Conservation (phyloP, 2,329 filamentous ascomycete genomes). For the Sporothrix luriei region DNA sequence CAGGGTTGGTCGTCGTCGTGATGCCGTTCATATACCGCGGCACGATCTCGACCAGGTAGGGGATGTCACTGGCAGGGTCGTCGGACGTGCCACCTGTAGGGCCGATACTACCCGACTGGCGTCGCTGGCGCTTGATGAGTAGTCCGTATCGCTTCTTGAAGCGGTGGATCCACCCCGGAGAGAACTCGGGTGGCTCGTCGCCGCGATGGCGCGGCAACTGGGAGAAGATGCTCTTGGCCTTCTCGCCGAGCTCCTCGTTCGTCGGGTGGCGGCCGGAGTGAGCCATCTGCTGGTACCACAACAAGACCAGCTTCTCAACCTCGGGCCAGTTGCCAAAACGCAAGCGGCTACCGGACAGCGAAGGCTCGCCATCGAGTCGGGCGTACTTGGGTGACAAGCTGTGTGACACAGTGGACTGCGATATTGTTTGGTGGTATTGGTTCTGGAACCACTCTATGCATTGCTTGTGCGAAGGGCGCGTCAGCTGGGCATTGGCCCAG, state of each 20-base stretch:
- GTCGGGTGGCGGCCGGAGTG: constrained; percentile 59
- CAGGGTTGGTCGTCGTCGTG: constrained; percentile 60
- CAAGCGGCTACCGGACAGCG: constrained; percentile 63
- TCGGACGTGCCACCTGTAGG: constrained; percentile 49
- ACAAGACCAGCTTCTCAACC: constrained; percentile 60
- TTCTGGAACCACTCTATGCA: constrained; percentile 65
- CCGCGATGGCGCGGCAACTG: constrained; percentile 63
- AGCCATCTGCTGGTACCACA: constrained; percentile 58
- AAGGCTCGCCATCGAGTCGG: constrained; percentile 62
- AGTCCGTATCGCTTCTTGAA: constrained; percentile 66
- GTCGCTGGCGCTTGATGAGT: constrained; percentile 59
- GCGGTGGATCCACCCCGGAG: constrained; percentile 65
- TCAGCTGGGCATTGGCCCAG: constrained; percentile 61
- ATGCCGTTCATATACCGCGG: constrained; percentile 60
- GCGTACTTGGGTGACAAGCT: constrained; percentile 65
- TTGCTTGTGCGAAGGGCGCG: constrained; percentile 61
- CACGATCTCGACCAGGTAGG: constrained; percentile 62
- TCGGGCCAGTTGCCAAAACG: constrained; percentile 67
- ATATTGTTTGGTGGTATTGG: constrained; percentile 63
- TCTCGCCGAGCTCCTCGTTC: constrained; percentile 64
- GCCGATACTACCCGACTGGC: constrained; percentile 47
- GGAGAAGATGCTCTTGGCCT: constrained; percentile 62
- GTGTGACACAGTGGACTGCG: constrained; percentile 65
- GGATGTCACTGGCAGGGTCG: constrained; percentile 58
- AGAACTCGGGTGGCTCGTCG: constrained; percentile 63